A percentile compares a stretch with the other conserved stretches of the same genome.
phyloP scores from a whole-genome alignment of 2,329 filamentous ascomycete genomes.

The Aureobasidium sp. region DNA sequence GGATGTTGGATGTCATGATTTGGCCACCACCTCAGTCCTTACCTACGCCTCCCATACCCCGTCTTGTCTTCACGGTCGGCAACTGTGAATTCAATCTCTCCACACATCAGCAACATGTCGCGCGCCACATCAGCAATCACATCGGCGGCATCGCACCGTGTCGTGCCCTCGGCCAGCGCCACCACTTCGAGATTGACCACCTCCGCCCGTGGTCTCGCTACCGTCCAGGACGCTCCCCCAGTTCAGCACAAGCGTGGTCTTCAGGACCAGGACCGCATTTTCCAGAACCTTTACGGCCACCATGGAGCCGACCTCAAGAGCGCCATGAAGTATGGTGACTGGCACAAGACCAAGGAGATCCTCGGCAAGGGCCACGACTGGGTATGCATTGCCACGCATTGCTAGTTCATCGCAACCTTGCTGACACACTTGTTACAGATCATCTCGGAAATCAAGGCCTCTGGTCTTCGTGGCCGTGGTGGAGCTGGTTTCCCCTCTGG shows the following conservation, averaged over 20 bases:
- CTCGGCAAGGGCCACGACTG: constrained; percentile 95
- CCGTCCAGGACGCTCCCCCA: constrained; percentile 43
- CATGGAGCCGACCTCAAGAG: constrained; percentile 85
- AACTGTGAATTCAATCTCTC: not conserved
- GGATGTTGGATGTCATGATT: not conserved
- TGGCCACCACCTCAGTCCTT: not conserved
- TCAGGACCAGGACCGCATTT: constrained; percentile 95
- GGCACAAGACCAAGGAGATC: constrained; percentile 99
- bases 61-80: constrained; percentile 7
- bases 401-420: not conserved
- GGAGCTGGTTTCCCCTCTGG: constrained; percentile 97
- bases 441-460: constrained; percentile 94
- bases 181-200: constrained; percentile 28
- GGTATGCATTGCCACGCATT: constrained; percentile 36
- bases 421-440: constrained; percentile 46
- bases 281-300: constrained; percentile 95
- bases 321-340: constrained; percentile 97
- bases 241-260: constrained; percentile 74
- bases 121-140: constrained; percentile 21
- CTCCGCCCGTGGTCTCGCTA: constrained; percentile 53
- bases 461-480: constrained; percentile 87
- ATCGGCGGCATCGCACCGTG: constrained; percentile 31
- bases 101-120: constrained; percentile 7
- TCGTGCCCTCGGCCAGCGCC: constrained; percentile 32
- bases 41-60: not conserved